Conservation (phyloP, 106 monocot species). For the Dendrobium nobile region DNA sequence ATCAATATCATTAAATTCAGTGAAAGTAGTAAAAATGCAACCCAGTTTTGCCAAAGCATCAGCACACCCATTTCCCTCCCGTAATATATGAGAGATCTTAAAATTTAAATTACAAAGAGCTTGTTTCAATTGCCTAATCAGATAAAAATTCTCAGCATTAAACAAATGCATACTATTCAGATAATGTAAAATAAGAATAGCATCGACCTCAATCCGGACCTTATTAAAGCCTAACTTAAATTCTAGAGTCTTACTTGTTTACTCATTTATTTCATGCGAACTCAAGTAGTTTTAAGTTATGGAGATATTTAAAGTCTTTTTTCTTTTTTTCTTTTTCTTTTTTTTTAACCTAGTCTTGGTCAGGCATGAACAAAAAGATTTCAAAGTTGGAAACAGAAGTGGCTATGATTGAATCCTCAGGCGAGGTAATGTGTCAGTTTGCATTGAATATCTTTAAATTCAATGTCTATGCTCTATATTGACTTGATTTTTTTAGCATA, state of each 20-base stretch:
- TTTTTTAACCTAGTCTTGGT: constrained; percentile 53
- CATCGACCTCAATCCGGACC: no score
- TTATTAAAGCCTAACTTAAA: no score
- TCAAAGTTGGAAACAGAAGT: constrained; percentile 78
- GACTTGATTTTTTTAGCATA: constrained; percentile 16
- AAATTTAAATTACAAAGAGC: no score
- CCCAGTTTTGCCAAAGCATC: no score
- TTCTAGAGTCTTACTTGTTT: background rate
- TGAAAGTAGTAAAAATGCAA: no score
- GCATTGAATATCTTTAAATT: background rate
- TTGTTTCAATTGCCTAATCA: no score
- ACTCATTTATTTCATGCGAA: background rate
- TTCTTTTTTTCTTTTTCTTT: background rate
- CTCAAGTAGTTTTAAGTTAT: background rate
- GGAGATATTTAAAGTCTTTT: background rate
- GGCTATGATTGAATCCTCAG: constrained; percentile 79
- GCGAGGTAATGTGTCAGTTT: constrained; percentile 50
- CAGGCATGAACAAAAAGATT: constrained; percentile 60
- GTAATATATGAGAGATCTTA: no score
- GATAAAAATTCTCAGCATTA: no score
- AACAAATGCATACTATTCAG: no score
- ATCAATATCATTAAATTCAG: no score
- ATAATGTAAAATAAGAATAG: no score
- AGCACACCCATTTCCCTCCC: no score
- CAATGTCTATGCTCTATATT: background rate